These are phyloP conservation scores for Ogataea angusta DNA, from an alignment of 805 yeast genomes.

Conservation along the genomic window DNA sequence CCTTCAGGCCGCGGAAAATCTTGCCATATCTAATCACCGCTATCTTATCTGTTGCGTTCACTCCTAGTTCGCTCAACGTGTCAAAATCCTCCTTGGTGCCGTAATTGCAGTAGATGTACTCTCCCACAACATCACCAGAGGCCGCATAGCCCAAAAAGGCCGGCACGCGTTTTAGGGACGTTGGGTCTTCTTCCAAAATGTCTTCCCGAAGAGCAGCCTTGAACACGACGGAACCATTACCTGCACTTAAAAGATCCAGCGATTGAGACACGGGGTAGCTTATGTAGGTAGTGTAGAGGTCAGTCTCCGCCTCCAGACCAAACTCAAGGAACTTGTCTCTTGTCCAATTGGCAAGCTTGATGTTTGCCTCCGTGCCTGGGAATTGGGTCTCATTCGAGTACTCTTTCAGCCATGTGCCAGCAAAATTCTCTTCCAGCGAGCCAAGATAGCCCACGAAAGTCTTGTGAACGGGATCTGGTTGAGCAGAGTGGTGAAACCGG, in stretches of 20 bases:
- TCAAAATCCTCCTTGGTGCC: slow-evolving; percentile 63
- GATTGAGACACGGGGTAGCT: slow-evolving; percentile 60
- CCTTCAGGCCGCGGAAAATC: slow-evolving; percentile 70
- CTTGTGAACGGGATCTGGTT: too few species aligned
- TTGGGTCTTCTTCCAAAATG: slow-evolving; percentile 44
- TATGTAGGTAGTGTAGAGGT: slow-evolving; percentile 57
- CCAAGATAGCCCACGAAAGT: slow-evolving; percentile 18
- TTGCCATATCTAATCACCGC: slow-evolving; percentile 67
- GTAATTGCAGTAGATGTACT: slow-evolving; percentile 64
- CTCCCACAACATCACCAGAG: slow-evolving; percentile 68
- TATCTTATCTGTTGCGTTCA: slow-evolving; percentile 53
- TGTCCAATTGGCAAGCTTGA: slow-evolving; percentile 56
- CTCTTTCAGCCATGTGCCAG: slow-evolving; percentile 51
- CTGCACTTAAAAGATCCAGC: slow-evolving; percentile 38
- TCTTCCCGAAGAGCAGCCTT: slow-evolving; percentile 56
- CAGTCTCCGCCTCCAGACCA: slow-evolving; percentile 54
- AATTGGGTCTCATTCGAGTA: slow-evolving; percentile 56
- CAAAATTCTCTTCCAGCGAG: slow-evolving; percentile 34
- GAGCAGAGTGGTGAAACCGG: too few species aligned
- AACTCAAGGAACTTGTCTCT: slow-evolving; percentile 52
- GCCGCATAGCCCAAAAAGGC: slow-evolving; percentile 78
- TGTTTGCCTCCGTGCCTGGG: slow-evolving; percentile 46
- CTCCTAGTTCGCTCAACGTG: slow-evolving; percentile 41
- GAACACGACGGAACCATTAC: slow-evolving; percentile 33
- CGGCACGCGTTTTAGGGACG: slow-evolving; percentile 52